Conservation (phyloP, 495 filamentous ascomycete genomes). For the Lasiosphaeria miniovina region DNA sequence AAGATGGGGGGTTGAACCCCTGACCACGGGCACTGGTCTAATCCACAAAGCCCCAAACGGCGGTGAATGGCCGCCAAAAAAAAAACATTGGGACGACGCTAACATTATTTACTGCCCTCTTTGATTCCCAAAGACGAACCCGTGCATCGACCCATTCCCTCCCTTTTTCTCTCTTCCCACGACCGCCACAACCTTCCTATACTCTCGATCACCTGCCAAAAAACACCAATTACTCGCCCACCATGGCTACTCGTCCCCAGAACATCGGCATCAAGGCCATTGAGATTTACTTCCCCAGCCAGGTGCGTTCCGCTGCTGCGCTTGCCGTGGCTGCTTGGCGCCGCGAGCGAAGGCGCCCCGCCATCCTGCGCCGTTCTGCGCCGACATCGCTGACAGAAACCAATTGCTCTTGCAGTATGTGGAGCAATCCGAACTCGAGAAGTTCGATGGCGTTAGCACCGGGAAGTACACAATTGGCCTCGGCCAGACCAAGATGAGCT, state of each 20-base stretch:
- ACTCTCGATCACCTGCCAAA: constrained; percentile 1
- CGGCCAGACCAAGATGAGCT: constrained; percentile 99
- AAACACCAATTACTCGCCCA: constrained; percentile 35
- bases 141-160: neutral
- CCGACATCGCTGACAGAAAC: constrained; percentile 31
- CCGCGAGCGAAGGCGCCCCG: neutral
- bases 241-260: constrained; percentile 83
- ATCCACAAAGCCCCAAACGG: constrained; percentile 15
- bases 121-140: constrained; percentile 10
- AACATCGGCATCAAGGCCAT: constrained; percentile 99
- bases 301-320: constrained; percentile 57
- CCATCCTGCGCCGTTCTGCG: constrained; percentile 3
- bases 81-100: constrained; percentile 19
- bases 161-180: constrained; percentile 7
- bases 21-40: neutral
- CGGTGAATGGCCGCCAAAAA: constrained; percentile 26
- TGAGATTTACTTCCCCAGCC: constrained; percentile 96
- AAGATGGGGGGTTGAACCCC: too few species aligned
- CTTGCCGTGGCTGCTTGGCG: neutral
- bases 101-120: constrained; percentile 22
- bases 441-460: constrained; percentile 91
- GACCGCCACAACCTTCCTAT: constrained; percentile 18
- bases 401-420: constrained; percentile 66
- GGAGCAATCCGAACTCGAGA: constrained; percentile 92
- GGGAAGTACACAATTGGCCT: constrained; percentile 99